Base-by-base conservation (phyloP, 176 grass and related monocot genomes). In the Zizania latifolia region DNA sequence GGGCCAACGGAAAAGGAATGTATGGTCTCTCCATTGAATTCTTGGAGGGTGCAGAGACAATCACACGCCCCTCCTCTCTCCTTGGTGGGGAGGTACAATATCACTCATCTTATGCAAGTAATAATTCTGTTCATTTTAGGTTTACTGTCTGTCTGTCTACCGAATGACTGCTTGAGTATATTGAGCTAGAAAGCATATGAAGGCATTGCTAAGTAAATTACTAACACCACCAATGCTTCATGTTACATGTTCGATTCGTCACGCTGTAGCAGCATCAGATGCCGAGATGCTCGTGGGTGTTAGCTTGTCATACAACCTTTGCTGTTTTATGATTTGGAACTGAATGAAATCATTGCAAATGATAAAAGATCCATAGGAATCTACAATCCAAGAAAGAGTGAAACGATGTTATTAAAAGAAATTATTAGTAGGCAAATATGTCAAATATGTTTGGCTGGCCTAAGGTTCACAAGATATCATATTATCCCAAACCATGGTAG, bases 1-100 rank as follows among this genome's bases (percentile, higher is more conserved):
- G 77, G 62, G 91, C 95, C 2, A 94, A 98, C 23, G 88, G 84
- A 22, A 92, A 85, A 55, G 95, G 95, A 39, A 90, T 98, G 95
- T 98, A 98, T 34, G 82, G 91, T 10, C 86, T 88, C 12, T 90
- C 95, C 8, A 90, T 98, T 19, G 95, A 98, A 19, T 98, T 98
- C 78, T 79, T 98, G 70, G 95, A 98, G 68, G 89, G 62, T 36
- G 82, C 95, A 10, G 88, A 94, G 24, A 98, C 91, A 8, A 86
- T 94, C 66, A 88, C 94, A 46, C 91, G 91, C 0, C 74, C 91
- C 10, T 78, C 91, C 0, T 92, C 95, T 10, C 89, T 98, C 33
- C 82, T 98, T 5, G 95, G 95, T 12, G 95, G 95, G 0, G 95
- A 98, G 95, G 95, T 98, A 92, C 28, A 78, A 68, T 46, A 54